Base-by-base conservation (phyloP, 331 rosid genomes). In the Saraca asoca region DNA sequence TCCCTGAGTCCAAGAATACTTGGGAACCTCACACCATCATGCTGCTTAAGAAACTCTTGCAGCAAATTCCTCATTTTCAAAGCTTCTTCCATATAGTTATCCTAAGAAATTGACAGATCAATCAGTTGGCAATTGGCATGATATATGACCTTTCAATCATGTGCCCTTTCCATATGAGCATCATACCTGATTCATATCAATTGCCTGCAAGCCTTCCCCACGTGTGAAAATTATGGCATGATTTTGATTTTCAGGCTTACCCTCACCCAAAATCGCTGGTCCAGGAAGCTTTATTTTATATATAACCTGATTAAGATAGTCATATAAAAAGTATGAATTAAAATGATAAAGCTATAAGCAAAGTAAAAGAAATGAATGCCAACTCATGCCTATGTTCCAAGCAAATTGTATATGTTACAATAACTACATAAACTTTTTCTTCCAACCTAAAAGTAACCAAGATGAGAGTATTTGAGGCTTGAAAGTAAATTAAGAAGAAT, bases 81-180 rank as follows among this genome's bases (percentile, higher is more conserved):
- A 56, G 99, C 97, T 88, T 94, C 99, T 74, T 94, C 99, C 97
- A 94, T 88, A 75, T 94, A 94, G 76, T 94, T 94, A 70, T 94
- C 99, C 99, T 94, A 49, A 70, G 44, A 74, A 64, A 58, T 7
- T 58, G 8, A 31, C 29, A 75, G 39, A 46, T 82, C 55, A 69
- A 67, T 55, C 54, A 69, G 44, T 44, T 18, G 76, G 57, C 54
- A 69, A 43, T 44, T 18, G 76, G 57, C 42, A 33, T 42, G 8
- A 53, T 29, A 44, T 20, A 62, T 59, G 57, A 69, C 35, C 56
- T 43, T 58, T 19, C 33, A 16, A 42, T 46, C 55, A 50, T 11
- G 29, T 33, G 15, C 56, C 14, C 16, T 37, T 55, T 38, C 12
- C 19, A 45, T 15, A 52, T 19, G 58, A 79, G 9, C 43, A 58